A percentile compares a stretch with the other conserved stretches of the same genome.
Evolutionary conservation across 140 eudicot genomes (phyloP).

Genomic region (Ambrosia hybrid): DNA sequence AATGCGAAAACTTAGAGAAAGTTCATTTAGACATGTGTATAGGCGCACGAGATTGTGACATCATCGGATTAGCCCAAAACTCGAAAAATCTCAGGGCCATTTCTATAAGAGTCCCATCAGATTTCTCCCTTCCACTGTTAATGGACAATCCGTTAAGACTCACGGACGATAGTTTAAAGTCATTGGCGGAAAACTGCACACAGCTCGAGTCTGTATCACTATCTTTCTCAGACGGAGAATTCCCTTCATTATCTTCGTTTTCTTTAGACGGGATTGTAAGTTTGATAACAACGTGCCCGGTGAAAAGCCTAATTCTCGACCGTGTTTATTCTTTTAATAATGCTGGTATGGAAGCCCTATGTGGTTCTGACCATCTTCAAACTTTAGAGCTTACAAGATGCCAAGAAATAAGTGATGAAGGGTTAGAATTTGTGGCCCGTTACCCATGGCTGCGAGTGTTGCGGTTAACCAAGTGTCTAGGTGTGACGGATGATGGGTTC

Average conservation of each 20-base stretch:
- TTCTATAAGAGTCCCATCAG: slow-evolving; percentile 78
- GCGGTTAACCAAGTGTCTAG: slow-evolving; percentile 65
- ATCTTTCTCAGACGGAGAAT: slow-evolving; percentile 67
- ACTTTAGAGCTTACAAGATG: slow-evolving; percentile 70
- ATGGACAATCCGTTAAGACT: slow-evolving; percentile 56
- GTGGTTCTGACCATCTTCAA: slow-evolving; percentile 50
- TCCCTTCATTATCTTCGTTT: slow-evolving; percentile 64
- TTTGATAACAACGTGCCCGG: slow-evolving; percentile 53
- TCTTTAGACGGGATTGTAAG: slow-evolving; percentile 52
- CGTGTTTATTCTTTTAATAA: slow-evolving; percentile 61
- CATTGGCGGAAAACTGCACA: slow-evolving; percentile 61
- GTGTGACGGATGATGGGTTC: slow-evolving; percentile 74
- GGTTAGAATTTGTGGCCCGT: slow-evolving; percentile 44
- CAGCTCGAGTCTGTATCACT: slow-evolving; percentile 55
- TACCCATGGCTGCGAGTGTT: slow-evolving; percentile 44
- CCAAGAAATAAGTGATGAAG: slow-evolving; percentile 80
- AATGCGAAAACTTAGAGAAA: slow-evolving; percentile 68
- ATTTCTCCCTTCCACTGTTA: slow-evolving; percentile 54
- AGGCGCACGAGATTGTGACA: slow-evolving; percentile 64
- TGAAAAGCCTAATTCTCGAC: slow-evolving; percentile 59
- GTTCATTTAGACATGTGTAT: slow-evolving; percentile 75
- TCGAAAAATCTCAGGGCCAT: slow-evolving; percentile 58
- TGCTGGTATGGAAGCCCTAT: slow-evolving; percentile 75
- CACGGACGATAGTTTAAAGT: slow-evolving; percentile 66
- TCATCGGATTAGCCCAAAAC: slow-evolving; percentile 54